phyloP scores from a whole-genome alignment of 1,284 basidiomycete genomes.

The Rhodotorula sp. region DNA sequence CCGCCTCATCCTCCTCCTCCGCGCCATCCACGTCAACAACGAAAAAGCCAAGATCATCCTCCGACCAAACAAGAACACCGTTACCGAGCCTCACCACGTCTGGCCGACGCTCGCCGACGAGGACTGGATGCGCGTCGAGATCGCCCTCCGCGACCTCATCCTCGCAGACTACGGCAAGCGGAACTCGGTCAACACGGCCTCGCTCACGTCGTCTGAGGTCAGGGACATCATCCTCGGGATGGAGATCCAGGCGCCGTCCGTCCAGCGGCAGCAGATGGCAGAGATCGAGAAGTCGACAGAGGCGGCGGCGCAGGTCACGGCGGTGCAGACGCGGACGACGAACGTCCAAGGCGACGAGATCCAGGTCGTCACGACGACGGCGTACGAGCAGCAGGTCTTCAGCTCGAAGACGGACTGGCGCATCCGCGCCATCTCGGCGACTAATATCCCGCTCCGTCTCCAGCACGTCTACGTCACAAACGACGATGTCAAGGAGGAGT shows the following conservation, averaged over 20 bases:
- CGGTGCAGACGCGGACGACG: conserved; percentile 93
- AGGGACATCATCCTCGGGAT: conserved; percentile 95
- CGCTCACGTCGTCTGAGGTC: conserved; percentile 92
- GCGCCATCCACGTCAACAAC: conserved; percentile 97
- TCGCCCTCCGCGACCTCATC: conserved; percentile 67
- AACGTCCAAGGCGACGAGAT: conserved; percentile 98
- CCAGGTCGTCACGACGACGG: conserved; percentile 93
- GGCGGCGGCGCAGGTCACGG: conserved; percentile 92
- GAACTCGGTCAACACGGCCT: conserved; percentile 98
- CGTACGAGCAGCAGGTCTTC: conserved; percentile 96
- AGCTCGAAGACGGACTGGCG: conserved; percentile 99
- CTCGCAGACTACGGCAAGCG: conserved; percentile 93
- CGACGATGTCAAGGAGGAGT: conserved; percentile 97
- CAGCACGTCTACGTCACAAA: conserved; percentile 99
- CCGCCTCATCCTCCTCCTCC: conserved; percentile 88
- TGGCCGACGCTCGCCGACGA: conserved; percentile 95
- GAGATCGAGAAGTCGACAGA: conserved; percentile 96
- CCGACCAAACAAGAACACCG: conserved; percentile 64
- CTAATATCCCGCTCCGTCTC: conserved; percentile 89
- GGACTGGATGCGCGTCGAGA: conserved; percentile 99
- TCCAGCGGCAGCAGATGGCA: conserved; percentile 98
- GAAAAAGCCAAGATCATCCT: conserved; percentile 84
- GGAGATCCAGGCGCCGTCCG: conserved; percentile 80
- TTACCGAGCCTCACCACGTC: conserved; percentile 95
- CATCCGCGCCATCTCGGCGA: conserved; percentile 58